Evolutionary conservation across 192 early-diverging fungal genomes (phyloP), one percentile per base, ranked within the genome.

Genomic region (Backusella morwellensis): DNA sequence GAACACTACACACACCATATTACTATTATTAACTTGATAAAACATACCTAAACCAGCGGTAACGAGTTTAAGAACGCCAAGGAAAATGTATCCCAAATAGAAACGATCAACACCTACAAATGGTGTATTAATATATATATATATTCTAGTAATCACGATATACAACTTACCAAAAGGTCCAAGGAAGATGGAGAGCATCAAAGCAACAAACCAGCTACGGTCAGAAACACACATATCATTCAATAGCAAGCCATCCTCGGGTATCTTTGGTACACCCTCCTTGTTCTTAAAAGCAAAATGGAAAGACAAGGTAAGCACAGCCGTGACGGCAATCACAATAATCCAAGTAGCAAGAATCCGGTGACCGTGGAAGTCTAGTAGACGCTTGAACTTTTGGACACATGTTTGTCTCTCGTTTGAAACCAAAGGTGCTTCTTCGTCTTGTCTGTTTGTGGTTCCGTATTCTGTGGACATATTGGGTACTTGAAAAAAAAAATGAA

Each of bases 21-120:
- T 32, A 32, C 1, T 29, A 29, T 29, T 12, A 44, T 17, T 44
- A 14, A 17, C 15, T 44, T 1, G 1, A 29, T 44, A 40, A 12
- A 12, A 17, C 42, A 4, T 44, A 29, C 66, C 81, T 23, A 85
- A 72, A 72, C 86, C 86, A 76, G 68, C 86, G 75, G 80, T 87
- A 15, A 76, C 76, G n/a, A 87, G 70, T 59, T 87, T 87, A 52
- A 87, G 71, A n/a, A 85, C n/a, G 17, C 82, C 74, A 2, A 83
- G 68, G 76, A 86, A 78, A 40, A 88, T 59, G 29, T 88, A 88
- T 56, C 85, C 84, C 36, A 88, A 82, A 68, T 88, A 88, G 83
- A 88, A 88, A 66, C 86, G 86, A 74, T 88, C 86, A 38, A 88
- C 68, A 59, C 85, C 83, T 77, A 26, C 3, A 66, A 7, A n/a